phyloP scores from a whole-genome alignment of 2,329 filamentous ascomycete species.

The Onygenales sp. region DNA sequence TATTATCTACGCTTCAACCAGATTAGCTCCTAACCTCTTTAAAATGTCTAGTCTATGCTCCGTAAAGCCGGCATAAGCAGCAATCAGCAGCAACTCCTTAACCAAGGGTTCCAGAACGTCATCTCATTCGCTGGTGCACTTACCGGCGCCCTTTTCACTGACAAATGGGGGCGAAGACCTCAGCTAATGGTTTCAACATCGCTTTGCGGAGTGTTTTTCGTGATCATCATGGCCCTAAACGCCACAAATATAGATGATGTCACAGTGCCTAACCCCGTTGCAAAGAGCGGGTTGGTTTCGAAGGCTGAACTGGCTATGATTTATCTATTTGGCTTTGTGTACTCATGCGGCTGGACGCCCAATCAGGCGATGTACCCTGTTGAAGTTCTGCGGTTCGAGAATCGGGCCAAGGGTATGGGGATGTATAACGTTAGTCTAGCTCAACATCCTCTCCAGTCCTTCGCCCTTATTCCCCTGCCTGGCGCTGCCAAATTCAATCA shows the following conservation, averaged over 20 bases:
- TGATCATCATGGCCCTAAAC: conserved; percentile 45
- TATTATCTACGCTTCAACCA: background rate
- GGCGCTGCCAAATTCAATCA: conserved; percentile 3
- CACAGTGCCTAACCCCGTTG: conserved; percentile 7
- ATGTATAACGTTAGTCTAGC: conserved; percentile 29
- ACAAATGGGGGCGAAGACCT: conserved; percentile 38
- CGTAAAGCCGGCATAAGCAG: conserved; percentile 33
- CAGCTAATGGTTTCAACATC: conserved; percentile 41
- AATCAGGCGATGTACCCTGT: conserved; percentile 44
- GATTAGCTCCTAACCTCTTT: background rate
- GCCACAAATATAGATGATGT: conserved; percentile 23
- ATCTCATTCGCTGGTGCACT: conserved; percentile 35
- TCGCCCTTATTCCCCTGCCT: background rate
- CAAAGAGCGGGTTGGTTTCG: conserved; percentile 30
- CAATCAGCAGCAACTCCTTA: conserved; percentile 32
- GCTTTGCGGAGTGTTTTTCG: conserved; percentile 36
- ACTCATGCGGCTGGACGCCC: conserved; percentile 41
- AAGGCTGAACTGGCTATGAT: conserved; percentile 46
- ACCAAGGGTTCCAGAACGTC: conserved; percentile 37
- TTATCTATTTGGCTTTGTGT: conserved; percentile 48
- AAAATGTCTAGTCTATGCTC: conserved; percentile 25
- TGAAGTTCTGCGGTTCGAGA: conserved; percentile 47
- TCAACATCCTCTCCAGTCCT: background rate
- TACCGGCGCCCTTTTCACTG: conserved; percentile 37
- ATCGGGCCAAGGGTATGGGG: conserved; percentile 49